Evolutionary conservation across 495 filamentous ascomycete genomes (phyloP).

Genomic region (Glonium stellatum): DNA sequence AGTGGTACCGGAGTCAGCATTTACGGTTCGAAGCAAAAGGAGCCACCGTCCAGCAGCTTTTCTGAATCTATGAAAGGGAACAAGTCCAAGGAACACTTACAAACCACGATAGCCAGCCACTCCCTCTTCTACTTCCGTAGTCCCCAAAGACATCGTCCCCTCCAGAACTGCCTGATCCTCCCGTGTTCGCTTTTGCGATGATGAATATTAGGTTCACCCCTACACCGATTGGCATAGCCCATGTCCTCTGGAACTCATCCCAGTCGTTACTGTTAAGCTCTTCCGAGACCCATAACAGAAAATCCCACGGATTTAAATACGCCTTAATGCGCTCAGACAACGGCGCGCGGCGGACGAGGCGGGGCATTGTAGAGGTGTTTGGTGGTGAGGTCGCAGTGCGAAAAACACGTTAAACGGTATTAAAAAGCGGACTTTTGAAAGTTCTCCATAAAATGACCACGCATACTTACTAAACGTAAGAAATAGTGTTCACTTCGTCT

Average conservation of each 20-base stretch:
- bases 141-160: conserved; percentile 83
- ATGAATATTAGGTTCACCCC: conserved; percentile 71
- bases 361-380: conserved; percentile 48
- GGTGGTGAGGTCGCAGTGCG: not conserved
- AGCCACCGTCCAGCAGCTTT: too few relatives aligned
- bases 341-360: conserved; percentile 73
- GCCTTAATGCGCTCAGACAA: conserved; percentile 67
- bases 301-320: conserved; percentile 80
- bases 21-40: not conserved
- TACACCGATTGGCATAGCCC: conserved; percentile 67
- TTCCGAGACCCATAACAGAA: conserved; percentile 81
- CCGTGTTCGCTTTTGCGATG: conserved; percentile 68
- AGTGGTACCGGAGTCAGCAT: conserved; percentile 15
- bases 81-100: conserved; percentile 48
- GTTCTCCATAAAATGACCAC: not conserved
- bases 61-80: not conserved
- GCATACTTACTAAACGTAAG: not conserved
- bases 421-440: not conserved
- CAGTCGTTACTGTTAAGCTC: conserved; percentile 82
- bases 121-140: conserved; percentile 37
- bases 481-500: not conserved
- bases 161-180: conserved; percentile 33
- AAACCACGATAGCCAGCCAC: conserved; percentile 66
- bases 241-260: conserved; percentile 68
- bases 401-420: not conserved